Evolutionary conservation across 352 stramenopile species (phyloP), one percentile per base, ranked within the genome.

Genomic region (Phytophthora chlamydospora): DNA sequence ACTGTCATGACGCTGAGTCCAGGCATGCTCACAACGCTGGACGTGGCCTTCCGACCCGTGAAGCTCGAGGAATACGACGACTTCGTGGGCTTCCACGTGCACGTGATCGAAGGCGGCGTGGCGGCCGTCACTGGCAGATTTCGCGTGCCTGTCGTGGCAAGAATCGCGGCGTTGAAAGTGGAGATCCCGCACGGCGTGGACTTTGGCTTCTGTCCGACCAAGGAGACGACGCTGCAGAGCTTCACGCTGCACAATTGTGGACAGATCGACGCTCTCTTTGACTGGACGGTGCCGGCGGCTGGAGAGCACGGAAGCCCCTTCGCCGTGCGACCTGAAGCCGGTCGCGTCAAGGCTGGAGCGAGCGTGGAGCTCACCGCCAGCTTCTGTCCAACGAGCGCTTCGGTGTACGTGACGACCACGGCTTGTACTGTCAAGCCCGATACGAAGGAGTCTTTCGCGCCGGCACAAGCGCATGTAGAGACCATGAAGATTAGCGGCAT

Each of bases 31-130:
- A 85, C 84, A 29, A 75, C 81, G 32, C 69, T 98, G 8, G 86
- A 98, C 55, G 86, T 98, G 29, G 81, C 89, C 3, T 98, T 98
- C 61, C 83, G 93, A 0, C 93, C 93, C 6, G 74, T 97, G 9
- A 85, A 90, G 41, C 68, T 88, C 52, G 91, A 97, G 45, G 86
- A 91, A 49, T 97, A 98, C 72, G 88, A 97, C 60, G 93, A 98
- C 62, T 94, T 83, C 42, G 91, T 98, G 33, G 85, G 77, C 44
- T 97, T 98, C 70, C 75, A 87, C 52, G 82, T 97, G 40, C 75
- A 96, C 50, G 81, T 96, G 50, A 88, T 94, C 45, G 83, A 92
- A 16, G 83, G 83, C 17, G 82, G 85, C 46, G 78, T 92, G 41
- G 75, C 73, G 2, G 85, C 77, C 0, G 76, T 81, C 4, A 88